phyloP scores from a whole-genome alignment of 768 basidiomycete species.

The Omphalotus guepiniiformis region DNA sequence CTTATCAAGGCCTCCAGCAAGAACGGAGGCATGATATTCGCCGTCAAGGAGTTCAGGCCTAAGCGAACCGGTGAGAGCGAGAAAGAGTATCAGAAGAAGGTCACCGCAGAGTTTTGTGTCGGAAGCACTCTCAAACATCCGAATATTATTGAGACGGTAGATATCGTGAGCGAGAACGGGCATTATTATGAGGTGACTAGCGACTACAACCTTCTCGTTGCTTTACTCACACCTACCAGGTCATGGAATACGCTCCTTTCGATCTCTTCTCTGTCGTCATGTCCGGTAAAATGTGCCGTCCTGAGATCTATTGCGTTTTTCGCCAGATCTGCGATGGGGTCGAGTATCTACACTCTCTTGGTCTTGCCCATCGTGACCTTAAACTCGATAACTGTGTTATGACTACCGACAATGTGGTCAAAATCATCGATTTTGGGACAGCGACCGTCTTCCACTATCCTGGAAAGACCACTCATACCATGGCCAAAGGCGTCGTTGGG shows the following conservation, averaged over 20 bases:
- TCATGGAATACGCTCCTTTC: conserved; percentile 99
- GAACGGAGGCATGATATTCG: conserved; percentile 81
- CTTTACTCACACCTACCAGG: conserved; percentile 41
- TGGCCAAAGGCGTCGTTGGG: conserved; percentile 90
- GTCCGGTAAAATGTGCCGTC: conserved; percentile 97
- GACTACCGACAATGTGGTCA: conserved; percentile 92
- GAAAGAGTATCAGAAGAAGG: conserved; percentile 99
- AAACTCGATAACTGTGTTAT: conserved; percentile 99
- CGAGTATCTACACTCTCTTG: conserved; percentile 95
- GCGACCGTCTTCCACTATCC: conserved; percentile 99
- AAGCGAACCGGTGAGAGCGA: conserved; percentile 85
- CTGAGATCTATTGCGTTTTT: conserved; percentile 98
- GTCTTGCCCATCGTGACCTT: conserved; percentile 96
- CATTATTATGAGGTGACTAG: conserved; percentile 93
- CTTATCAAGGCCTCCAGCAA: conserved; percentile 86
- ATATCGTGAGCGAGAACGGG: conserved; percentile 96
- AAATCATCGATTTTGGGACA: conserved; percentile 99
- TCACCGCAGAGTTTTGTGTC: conserved; percentile 98
- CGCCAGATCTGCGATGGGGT: conserved; percentile 98
- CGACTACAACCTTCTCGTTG: conserved; percentile 11
- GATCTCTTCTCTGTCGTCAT: conserved; percentile 99
- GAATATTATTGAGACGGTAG: conserved; percentile 97
- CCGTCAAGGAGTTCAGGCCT: conserved; percentile 96
- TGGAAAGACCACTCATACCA: conserved; percentile 65
- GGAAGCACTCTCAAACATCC: conserved; percentile 90